A percentile compares a stretch with the other conserved stretches of the same genome.
Evolutionary conservation across 2,329 filamentous ascomycete genomes (phyloP).

Genomic region (Fusarium vanettenii): DNA sequence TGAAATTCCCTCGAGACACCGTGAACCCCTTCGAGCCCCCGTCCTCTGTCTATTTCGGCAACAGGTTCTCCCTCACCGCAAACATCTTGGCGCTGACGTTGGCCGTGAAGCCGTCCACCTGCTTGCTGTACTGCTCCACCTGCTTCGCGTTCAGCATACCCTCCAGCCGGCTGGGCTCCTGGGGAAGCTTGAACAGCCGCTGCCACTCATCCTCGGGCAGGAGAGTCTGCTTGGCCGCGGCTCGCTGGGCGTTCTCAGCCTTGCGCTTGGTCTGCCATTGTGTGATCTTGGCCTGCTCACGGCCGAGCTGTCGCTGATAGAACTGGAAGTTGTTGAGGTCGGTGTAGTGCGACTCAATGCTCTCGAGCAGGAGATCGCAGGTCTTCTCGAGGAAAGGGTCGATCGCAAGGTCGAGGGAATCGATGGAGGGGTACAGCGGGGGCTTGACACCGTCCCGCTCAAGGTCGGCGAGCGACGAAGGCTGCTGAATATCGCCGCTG

Average conservation of each 20-base stretch:
- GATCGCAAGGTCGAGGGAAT: slow-evolving; percentile 90
- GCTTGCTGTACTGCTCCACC: slow-evolving; percentile 97
- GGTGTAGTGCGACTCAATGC: slow-evolving; percentile 97
- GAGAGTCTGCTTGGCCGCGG: slow-evolving; percentile 85
- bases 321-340: slow-evolving; percentile 99
- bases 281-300: slow-evolving; percentile 96
- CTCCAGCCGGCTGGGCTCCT: slow-evolving; percentile 92
- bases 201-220: slow-evolving; percentile 99
- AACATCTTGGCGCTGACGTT: slow-evolving; percentile 98
- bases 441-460: slow-evolving; percentile 70
- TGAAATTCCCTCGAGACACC: slow-evolving; percentile 43
- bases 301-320: slow-evolving; percentile 92
- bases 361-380: slow-evolving; percentile 93
- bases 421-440: slow-evolving; percentile 87
- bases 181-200: slow-evolving; percentile 95
- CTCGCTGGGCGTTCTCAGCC: slow-evolving; percentile 89
- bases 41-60: slow-evolving; percentile 61
- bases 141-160: slow-evolving; percentile 95
- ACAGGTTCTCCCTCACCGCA: slow-evolving; percentile 80
- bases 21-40: slow-evolving; percentile 29
- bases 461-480: slow-evolving; percentile 82
- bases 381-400: slow-evolving; percentile 99
- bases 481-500: slow-evolving; percentile 77
- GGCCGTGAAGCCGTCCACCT: slow-evolving; percentile 96
- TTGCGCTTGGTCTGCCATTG: slow-evolving; percentile 98